Evolutionary conservation across 192 early-diverging fungal species (phyloP).

Genomic region (Diversispora eburnea): DNA sequence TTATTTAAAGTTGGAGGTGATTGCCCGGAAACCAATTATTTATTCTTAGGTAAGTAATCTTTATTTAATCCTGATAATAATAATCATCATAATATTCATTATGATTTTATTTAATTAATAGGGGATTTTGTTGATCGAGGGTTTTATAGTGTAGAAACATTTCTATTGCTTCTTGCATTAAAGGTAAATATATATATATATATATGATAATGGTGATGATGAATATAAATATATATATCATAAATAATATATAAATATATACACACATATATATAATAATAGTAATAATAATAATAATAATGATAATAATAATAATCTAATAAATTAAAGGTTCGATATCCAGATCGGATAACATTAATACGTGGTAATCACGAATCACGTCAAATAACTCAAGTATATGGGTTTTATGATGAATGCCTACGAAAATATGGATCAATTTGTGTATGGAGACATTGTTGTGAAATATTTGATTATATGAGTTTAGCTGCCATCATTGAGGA

Average conservation of each 20-base stretch:
- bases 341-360: constrained; percentile 76
- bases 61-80: neutral
- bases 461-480: constrained; percentile 95
- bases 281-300: constrained; percentile 71
- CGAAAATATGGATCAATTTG: constrained; percentile 94
- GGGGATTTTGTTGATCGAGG: constrained; percentile 98
- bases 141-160: constrained; percentile 96
- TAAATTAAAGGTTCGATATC: constrained; percentile 84
- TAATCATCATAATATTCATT: too few relatives aligned
- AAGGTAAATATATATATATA: constrained; percentile 80
- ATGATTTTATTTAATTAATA: constrained; percentile 88
- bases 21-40: constrained; percentile 82
- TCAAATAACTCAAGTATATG: constrained; percentile 98
- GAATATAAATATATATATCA: constrained; percentile 89
- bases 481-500: constrained; percentile 88
- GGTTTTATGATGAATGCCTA: constrained; percentile 97
- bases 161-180: constrained; percentile 88
- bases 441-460: constrained; percentile 97
- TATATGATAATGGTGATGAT: constrained; percentile 89
- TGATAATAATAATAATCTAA: too few relatives aligned
- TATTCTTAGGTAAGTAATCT: constrained; percentile 79
- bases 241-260: constrained; percentile 51
- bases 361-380: constrained; percentile 97
- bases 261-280: constrained; percentile 71
- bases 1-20: constrained; percentile 96